Evolutionary conservation across 2,329 filamentous ascomycete species (phyloP).

Genomic region (Paramyrothecium sp.): DNA sequence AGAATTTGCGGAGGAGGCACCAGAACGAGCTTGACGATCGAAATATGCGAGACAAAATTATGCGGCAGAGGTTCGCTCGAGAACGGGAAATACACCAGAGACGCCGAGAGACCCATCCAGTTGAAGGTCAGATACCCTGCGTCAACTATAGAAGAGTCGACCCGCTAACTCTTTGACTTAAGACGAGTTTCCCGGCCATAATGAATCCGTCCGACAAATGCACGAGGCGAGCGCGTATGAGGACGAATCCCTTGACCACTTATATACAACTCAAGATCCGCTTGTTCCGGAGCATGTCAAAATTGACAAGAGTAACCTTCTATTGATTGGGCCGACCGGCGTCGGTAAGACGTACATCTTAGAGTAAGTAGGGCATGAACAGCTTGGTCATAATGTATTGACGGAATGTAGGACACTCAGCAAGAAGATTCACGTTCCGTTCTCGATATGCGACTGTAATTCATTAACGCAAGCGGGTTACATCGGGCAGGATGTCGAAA

Average conservation of each 20-base stretch:
- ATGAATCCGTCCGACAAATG: constrained; percentile 43
- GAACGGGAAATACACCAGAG: constrained; percentile 60
- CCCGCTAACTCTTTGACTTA: constrained; percentile 30
- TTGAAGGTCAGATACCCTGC: constrained; percentile 65
- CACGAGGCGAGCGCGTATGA: constrained; percentile 31
- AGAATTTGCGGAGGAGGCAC: constrained; percentile 75
- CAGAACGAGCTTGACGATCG: constrained; percentile 71
- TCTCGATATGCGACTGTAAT: constrained; percentile 94
- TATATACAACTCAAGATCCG: constrained; percentile 49
- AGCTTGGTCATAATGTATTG: constrained; percentile 7
- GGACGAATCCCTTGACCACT: constrained; percentile 34
- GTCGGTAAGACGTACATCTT: constrained; percentile 96
- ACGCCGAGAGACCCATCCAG: constrained; percentile 63
- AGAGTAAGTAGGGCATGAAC: constrained; percentile 43
- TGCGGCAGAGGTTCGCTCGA: constrained; percentile 68
- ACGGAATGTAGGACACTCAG: constrained; percentile 71
- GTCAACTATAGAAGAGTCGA: neutral
- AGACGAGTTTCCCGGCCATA: constrained; percentile 57
- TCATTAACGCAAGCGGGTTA: constrained; percentile 96
- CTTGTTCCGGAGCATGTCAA: constrained; percentile 54
- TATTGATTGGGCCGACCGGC: constrained; percentile 87
- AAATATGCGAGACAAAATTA: constrained; percentile 58
- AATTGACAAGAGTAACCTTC: constrained; percentile 93
- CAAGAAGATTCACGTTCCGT: constrained; percentile 89
- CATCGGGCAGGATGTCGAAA: constrained; percentile 96